Percentiles rank a stretch among this genome's conserved stretches.
These are phyloP conservation scores for Coniella vitis DNA, from an alignment of 2,329 filamentous ascomycete genomes.

Conservation along the genomic window DNA sequence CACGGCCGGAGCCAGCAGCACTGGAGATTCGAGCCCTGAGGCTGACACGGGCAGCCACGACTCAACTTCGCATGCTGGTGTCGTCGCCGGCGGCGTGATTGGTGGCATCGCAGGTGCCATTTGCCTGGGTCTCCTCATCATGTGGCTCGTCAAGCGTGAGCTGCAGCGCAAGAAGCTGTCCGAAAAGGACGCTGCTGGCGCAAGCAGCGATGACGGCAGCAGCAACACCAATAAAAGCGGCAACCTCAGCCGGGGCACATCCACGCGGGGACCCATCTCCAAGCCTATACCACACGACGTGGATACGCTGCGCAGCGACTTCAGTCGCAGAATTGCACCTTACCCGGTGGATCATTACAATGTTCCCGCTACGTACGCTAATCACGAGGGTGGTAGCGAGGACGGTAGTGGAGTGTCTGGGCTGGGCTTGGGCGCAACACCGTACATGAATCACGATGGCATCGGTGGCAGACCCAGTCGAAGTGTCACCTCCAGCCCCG, in stretches of 20 bases:
- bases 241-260: constrained; percentile 32
- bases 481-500: neutral
- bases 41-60: constrained; percentile 11
- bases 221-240: constrained; percentile 52
- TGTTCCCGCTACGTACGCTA: constrained; percentile 1
- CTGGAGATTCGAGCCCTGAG: constrained; percentile 6
- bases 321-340: constrained; percentile 35
- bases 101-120: constrained; percentile 38
- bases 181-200: constrained; percentile 14
- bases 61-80: constrained; percentile 26
- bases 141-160: constrained; percentile 30
- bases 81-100: constrained; percentile 41
- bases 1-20: neutral
- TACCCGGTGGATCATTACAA: constrained; percentile 13
- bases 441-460: neutral
- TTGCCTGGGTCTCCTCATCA: constrained; percentile 32
- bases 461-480: neutral
- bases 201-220: constrained; percentile 27
- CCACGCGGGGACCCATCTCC: constrained; percentile 36
- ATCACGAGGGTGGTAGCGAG: neutral
- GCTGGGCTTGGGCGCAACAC: no score
- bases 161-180: constrained; percentile 18
- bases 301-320: constrained; percentile 42
- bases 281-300: constrained; percentile 43
- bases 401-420: neutral